A percentile compares a stretch with the other conserved stretches of the same genome.
Evolutionary conservation across 2,329 filamentous ascomycete genomes (phyloP).

Genomic region (Aulographum hederae): DNA sequence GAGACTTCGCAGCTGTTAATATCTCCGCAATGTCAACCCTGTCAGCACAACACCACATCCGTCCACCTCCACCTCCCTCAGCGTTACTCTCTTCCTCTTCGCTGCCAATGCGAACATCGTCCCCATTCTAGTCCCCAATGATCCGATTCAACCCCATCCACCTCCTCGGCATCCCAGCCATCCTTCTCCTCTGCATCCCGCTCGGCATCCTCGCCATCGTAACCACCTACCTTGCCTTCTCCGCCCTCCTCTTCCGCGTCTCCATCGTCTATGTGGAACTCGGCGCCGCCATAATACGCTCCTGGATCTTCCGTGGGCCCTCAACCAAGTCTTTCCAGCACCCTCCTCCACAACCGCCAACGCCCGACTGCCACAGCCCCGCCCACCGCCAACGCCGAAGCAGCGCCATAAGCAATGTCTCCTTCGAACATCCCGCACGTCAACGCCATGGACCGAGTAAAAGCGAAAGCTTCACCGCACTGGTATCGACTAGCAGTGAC

Average conservation of each 20-base stretch:
- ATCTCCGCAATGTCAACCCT: too few relatives aligned
- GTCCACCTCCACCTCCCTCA: too few relatives aligned
- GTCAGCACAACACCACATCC: too few relatives aligned
- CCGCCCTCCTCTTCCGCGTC: slow-evolving; percentile 19
- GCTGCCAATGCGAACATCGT: too few relatives aligned
- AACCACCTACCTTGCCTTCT: slow-evolving; percentile 20
- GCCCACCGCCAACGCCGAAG: slow-evolving; percentile 11
- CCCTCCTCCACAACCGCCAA: slow-evolving; percentile 3
- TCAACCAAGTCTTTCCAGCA: slow-evolving; percentile 2
- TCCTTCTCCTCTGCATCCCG: slow-evolving; percentile 19
- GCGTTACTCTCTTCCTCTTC: too few relatives aligned
- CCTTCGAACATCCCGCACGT: slow-evolving; percentile 9
- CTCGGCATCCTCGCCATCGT: slow-evolving; percentile 18
- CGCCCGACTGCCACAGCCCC: slow-evolving; percentile 10
- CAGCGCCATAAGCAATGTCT: slow-evolving; percentile 10
- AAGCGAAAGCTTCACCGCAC: slow-evolving; percentile 15
- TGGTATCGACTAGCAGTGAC: slow-evolving; percentile 13
- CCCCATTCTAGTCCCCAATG: too few relatives aligned
- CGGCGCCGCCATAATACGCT: slow-evolving; percentile 18
- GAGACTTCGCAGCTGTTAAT: too few relatives aligned
- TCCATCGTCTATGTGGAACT: slow-evolving; percentile 24
- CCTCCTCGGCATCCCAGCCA: slow-evolving; percentile 16
- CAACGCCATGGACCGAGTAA: slow-evolving; percentile 8
- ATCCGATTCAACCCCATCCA: slow-evolving; percentile 1
- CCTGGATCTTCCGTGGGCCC: slow-evolving; percentile 14